Evolutionary conservation across 2,329 filamentous ascomycete species (phyloP).

Genomic region (Fusarium acutatum): DNA sequence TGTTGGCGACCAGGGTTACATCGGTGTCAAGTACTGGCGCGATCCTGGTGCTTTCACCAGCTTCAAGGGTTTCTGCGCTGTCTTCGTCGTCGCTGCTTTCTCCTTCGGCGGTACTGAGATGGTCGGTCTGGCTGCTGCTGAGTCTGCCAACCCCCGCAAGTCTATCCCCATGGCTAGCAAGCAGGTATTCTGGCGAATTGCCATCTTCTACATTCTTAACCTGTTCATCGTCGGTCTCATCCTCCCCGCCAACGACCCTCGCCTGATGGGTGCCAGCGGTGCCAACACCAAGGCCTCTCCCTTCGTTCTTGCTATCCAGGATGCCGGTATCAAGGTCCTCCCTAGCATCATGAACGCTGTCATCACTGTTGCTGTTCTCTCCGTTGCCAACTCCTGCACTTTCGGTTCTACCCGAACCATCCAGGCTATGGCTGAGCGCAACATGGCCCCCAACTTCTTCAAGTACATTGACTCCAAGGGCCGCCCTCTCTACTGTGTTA

Average conservation of each 20-base stretch:
- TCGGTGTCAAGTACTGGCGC: constrained; percentile 80
- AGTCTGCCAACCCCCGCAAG: constrained; percentile 79
- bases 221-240: constrained; percentile 83
- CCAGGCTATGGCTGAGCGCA: constrained; percentile 87
- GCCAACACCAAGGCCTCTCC: constrained; percentile 81
- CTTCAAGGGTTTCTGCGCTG: constrained; percentile 81
- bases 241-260: constrained; percentile 74
- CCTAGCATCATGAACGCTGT: constrained; percentile 93
- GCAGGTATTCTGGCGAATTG: constrained; percentile 95
- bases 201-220: constrained; percentile 87
- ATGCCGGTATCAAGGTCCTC: constrained; percentile 81
- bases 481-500: constrained; percentile 78
- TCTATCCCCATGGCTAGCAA: constrained; percentile 87
- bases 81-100: constrained; percentile 79
- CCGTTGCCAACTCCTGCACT: constrained; percentile 90
- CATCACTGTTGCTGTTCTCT: constrained; percentile 89
- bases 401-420: constrained; percentile 93
- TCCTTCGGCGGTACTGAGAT: constrained; percentile 80
- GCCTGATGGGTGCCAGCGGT: constrained; percentile 66
- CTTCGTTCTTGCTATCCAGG: constrained; percentile 91
- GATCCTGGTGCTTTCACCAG: constrained; percentile 83
- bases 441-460: constrained; percentile 79
- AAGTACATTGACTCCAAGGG: constrained; percentile 85
- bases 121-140: constrained; percentile 79
- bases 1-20: constrained; percentile 75